Percentiles rank a stretch among this genome's conserved stretches.
phyloP scores from a whole-genome alignment of 176 grass and related monocot species.

The Cenchrus purpureus region DNA sequence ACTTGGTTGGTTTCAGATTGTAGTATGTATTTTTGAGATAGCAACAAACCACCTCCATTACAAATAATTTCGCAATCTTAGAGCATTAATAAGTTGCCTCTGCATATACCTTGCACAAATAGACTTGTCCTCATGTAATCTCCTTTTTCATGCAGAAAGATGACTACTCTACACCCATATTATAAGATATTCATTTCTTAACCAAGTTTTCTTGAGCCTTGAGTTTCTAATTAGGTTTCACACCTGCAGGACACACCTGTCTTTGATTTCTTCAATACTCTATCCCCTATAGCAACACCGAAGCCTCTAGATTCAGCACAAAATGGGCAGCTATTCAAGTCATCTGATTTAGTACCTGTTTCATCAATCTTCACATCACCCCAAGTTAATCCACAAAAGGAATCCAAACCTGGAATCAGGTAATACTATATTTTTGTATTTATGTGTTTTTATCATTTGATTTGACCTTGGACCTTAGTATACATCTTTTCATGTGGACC shows the following conservation, averaged over 20 bases:
- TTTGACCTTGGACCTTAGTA: conserved; percentile 19
- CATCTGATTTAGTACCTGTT: conserved; percentile 44
- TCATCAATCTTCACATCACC: conserved; percentile 64
- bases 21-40: neutral
- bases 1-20: neutral
- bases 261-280: conserved; percentile 61
- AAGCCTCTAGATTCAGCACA: conserved; percentile 51
- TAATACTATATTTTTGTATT: conserved; percentile 19
- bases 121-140: neutral
- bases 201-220: neutral
- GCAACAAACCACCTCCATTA: neutral
- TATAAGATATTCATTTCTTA: neutral
- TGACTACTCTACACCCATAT: neutral
- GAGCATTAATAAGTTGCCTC: neutral
- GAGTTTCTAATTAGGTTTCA: conserved; percentile 8
- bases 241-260: conserved; percentile 39
- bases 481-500: conserved; percentile 9
- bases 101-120: neutral
- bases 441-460: conserved; percentile 11
- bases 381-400: conserved; percentile 56
- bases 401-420: conserved; percentile 43
- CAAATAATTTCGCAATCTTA: neutral
- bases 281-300: conserved; percentile 59
- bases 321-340: conserved; percentile 52
- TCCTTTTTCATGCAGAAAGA: neutral